Percentiles rank a stretch among this genome's conserved stretches.
phyloP scores from a whole-genome alignment of 306 rosid species.

The Sechiopsis laciniata region DNA sequence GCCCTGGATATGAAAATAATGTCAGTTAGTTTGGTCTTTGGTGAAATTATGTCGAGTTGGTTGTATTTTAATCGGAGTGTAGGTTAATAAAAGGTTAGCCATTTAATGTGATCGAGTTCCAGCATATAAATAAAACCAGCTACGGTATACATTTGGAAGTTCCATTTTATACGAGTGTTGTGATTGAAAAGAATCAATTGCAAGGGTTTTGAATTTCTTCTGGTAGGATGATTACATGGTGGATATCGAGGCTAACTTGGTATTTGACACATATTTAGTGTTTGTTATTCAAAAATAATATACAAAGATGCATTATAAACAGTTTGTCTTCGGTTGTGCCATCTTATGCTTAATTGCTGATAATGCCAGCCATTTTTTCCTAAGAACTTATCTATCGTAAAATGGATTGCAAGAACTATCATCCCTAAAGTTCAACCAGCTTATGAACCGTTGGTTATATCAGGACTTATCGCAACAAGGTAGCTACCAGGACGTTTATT shows the following conservation, averaged over 20 bases:
- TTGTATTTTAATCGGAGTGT: slow-evolving; percentile 2
- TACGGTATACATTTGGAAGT: slow-evolving; percentile 7
- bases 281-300: background rate
- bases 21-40: background rate
- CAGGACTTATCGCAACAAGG: slow-evolving; percentile 90
- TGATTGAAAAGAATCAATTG: slow-evolving; percentile 11
- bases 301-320: background rate
- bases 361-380: background rate
- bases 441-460: slow-evolving; percentile 32
- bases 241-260: background rate
- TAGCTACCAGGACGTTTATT: slow-evolving; percentile 47
- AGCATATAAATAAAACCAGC: background rate
- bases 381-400: background rate
- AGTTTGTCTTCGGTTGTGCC: background rate
- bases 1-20: background rate
- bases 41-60: slow-evolving; percentile 11
- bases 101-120: background rate
- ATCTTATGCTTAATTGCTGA: background rate
- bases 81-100: background rate
- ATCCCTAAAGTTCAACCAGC: background rate
- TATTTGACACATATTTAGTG: background rate
- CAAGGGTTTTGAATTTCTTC: background rate
- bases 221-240: background rate
- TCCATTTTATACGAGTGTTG: background rate
- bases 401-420: background rate